phyloP scores from a whole-genome alignment of 148 eudicot species.

The Polygonum maritimum region DNA sequence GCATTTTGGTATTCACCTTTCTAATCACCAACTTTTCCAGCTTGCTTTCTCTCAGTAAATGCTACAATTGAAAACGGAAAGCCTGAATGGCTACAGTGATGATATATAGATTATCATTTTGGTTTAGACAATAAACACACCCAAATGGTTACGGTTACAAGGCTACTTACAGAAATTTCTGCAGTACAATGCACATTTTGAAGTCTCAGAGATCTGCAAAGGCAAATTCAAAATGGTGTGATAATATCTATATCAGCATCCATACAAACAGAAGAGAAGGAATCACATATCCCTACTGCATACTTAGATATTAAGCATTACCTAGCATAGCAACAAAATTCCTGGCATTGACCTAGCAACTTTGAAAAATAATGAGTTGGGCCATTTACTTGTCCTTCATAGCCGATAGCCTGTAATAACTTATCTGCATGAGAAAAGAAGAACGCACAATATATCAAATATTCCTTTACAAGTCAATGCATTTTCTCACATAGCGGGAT shows the following conservation, averaged over 20 bases:
- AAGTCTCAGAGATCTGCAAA: slow-evolving; percentile 68
- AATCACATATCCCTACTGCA: not conserved
- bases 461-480: not conserved
- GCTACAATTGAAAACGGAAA: slow-evolving; percentile 30
- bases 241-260: not conserved
- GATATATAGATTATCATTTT: not conserved
- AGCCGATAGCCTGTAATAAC: slow-evolving; percentile 36
- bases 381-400: slow-evolving; percentile 20
- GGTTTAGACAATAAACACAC: not conserved
- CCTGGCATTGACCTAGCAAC: slow-evolving; percentile 48
- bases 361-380: slow-evolving; percentile 31
- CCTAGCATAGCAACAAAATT: slow-evolving; percentile 66
- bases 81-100: not conserved
- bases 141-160: not conserved
- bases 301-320: slow-evolving; percentile 8
- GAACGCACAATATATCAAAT: not conserved
- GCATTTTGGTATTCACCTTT: slow-evolving; percentile 49
- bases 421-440: slow-evolving; percentile 32
- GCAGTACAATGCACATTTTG: slow-evolving; percentile 57
- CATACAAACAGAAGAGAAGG: not conserved
- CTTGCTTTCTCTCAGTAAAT: slow-evolving; percentile 44
- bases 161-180: slow-evolving; percentile 69
- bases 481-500: not conserved
- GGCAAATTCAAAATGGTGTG: slow-evolving; percentile 10
- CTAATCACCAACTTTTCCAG: slow-evolving; percentile 43